Percentiles rank a stretch among this genome's conserved stretches.
Evolutionary conservation across 768 basidiomycete genomes (phyloP).

Genomic region (Tulasnella sp.): DNA sequence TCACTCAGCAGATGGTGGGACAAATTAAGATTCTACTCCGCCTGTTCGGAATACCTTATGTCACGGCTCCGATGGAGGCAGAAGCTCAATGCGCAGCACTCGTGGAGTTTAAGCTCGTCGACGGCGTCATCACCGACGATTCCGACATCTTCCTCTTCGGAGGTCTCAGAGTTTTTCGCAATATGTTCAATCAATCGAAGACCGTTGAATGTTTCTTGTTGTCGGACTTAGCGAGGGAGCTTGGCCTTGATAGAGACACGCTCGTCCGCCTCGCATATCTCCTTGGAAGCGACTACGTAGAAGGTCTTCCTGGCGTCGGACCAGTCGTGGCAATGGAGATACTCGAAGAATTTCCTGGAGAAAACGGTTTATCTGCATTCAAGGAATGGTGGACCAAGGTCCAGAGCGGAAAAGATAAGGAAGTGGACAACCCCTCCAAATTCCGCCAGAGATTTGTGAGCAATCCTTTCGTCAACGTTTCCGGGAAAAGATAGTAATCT

Average conservation of each 20-base stretch:
- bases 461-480: slow-evolving; percentile 29
- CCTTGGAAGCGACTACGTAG: slow-evolving; percentile 94
- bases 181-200: slow-evolving; percentile 99
- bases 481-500: not conserved
- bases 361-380: slow-evolving; percentile 79
- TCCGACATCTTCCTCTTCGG: slow-evolving; percentile 99
- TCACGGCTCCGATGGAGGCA: slow-evolving; percentile 98
- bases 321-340: slow-evolving; percentile 97
- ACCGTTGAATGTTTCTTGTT: slow-evolving; percentile 94
- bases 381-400: slow-evolving; percentile 93
- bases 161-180: slow-evolving; percentile 91
- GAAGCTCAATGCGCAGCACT: slow-evolving; percentile 98
- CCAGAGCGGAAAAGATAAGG: slow-evolving; percentile 79
- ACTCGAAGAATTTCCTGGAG: slow-evolving; percentile 85
- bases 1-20: slow-evolving; percentile 89
- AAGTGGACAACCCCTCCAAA: slow-evolving; percentile 64
- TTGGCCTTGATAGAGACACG: slow-evolving; percentile 80
- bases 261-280: slow-evolving; percentile 88
- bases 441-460: slow-evolving; percentile 84
- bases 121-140: slow-evolving; percentile 98
- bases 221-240: slow-evolving; percentile 77
- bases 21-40: slow-evolving; percentile 84
- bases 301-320: slow-evolving; percentile 86
- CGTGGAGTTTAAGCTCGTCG: slow-evolving; percentile 76
- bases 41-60: slow-evolving; percentile 94